phyloP scores from a whole-genome alignment of 345 rosid species.

The Cardiospermum halicacabum region DNA sequence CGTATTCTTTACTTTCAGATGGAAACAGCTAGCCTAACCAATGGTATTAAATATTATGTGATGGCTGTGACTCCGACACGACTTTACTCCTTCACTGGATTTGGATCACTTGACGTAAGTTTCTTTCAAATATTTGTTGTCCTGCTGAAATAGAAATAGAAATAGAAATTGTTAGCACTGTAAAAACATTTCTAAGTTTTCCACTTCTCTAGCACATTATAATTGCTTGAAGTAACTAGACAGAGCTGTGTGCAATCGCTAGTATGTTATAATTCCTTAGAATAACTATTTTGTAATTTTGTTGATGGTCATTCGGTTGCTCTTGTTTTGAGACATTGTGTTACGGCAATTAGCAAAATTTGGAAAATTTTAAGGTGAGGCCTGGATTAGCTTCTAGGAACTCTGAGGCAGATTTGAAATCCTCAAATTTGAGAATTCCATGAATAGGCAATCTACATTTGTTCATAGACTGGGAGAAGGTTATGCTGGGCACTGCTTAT shows the following conservation, averaged over 20 bases:
- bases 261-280: background rate
- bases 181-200: background rate
- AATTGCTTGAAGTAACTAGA: background rate
- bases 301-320: background rate
- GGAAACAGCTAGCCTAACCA: constrained; percentile 75
- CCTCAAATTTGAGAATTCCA: background rate
- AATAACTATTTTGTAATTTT: background rate
- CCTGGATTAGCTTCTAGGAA: constrained; percentile 3
- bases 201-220: background rate
- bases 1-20: constrained; percentile 43
- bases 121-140: constrained; percentile 9
- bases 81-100: constrained; percentile 92
- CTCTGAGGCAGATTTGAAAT: background rate
- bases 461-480: background rate
- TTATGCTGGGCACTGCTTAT: background rate
- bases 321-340: background rate
- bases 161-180: background rate
- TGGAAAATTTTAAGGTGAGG: background rate
- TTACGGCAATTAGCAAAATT: background rate
- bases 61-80: constrained; percentile 99
- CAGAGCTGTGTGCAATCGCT: too few relatives aligned
- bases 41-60: constrained; percentile 87
- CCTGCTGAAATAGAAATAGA: background rate
- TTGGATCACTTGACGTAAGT: constrained; percentile 86
- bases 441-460: background rate